Evolutionary conservation across 768 basidiomycete species (phyloP), one percentile per base, ranked within the genome.

Genomic region (Termitomyces sp.): DNA sequence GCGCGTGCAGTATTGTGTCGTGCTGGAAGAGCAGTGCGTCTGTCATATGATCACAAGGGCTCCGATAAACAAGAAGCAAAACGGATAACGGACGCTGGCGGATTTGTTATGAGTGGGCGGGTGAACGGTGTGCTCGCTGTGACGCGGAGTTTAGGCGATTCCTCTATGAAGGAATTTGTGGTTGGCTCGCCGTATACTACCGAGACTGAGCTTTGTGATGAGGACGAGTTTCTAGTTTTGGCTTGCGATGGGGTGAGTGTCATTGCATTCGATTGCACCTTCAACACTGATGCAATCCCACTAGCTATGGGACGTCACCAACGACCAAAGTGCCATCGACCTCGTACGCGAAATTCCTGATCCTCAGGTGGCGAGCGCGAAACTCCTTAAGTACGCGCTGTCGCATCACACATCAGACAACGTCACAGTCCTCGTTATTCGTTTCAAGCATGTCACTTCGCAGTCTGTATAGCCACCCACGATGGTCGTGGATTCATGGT

Each of bases 21-120:
- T 49, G 85, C 82, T 13, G 97, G 97, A 33, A 90, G 86, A 67
- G 97, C 94, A 5, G 88, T 98, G 4, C 84, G 97, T 49, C 76
- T 99, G 70, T 98, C 97, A 20, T 98, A 99, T 71, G 97, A 99
- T 71, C 97, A 99, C 80, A 99, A 99, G 73, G 97, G 97, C 35
- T 89, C 91, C 6, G 97, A 99, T 73, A 89, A 90, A 69, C 94
- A 96, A 73, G 97, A 99, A 75, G 96, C 96, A 20, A 98, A 97
- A 76, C 86, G 97, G 22, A 98, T 99, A 72, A 95, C 84, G 53
- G 97, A 98, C 70, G 97, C 97, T 0, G 97, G 97, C 11, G 97
- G 97, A 1, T 99, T 98, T 71, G 96, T 99, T 22, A 89, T 99
- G 91, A 96, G 96, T 69, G 97, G 96, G 64, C 86, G 97, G 13